phyloP scores from a whole-genome alignment of 2,329 filamentous ascomycete genomes.

The Clonostachys rosea region DNA sequence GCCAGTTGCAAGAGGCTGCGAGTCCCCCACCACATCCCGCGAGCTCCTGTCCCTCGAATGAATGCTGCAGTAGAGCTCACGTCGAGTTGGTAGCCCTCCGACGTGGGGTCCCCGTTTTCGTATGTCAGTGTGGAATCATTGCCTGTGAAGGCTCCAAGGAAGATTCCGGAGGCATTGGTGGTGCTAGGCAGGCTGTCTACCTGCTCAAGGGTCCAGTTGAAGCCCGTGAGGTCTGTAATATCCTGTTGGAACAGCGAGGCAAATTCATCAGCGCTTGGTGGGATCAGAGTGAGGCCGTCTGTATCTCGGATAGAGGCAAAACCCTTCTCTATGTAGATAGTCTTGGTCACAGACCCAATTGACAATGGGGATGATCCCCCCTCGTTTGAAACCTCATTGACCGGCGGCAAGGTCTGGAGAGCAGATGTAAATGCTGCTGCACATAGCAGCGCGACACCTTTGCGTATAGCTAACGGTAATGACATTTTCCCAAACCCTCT shows the following conservation, averaged over 20 bases:
- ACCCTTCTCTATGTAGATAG: constrained; percentile 31
- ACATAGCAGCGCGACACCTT: neutral
- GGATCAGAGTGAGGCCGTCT: constrained; percentile 43
- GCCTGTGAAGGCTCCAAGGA: constrained; percentile 26
- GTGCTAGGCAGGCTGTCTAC: constrained; percentile 22
- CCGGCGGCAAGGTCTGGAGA: neutral
- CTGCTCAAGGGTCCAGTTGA: constrained; percentile 30
- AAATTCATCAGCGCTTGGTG: constrained; percentile 42
- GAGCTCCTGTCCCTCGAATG: constrained; percentile 33
- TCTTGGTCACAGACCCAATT: constrained; percentile 4
- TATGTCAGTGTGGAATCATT: constrained; percentile 27
- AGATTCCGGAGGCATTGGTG: constrained; percentile 27
- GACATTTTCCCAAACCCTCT: no score
- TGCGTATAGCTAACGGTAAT: no score
- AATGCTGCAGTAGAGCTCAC: constrained; percentile 20
- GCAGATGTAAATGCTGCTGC: neutral
- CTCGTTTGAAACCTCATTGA: neutral
- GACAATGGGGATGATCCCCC: neutral
- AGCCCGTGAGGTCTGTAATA: constrained; percentile 29
- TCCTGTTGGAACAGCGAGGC: constrained; percentile 39
- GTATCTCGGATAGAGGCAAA: constrained; percentile 33
- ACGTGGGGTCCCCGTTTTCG: constrained; percentile 36
- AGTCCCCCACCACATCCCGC: constrained; percentile 42
- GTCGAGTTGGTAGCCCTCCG: constrained; percentile 44
- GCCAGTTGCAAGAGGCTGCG: constrained; percentile 36